Evolutionary conservation across 305 asterid species (phyloP).

Genomic region (Fraxinus sp.): DNA sequence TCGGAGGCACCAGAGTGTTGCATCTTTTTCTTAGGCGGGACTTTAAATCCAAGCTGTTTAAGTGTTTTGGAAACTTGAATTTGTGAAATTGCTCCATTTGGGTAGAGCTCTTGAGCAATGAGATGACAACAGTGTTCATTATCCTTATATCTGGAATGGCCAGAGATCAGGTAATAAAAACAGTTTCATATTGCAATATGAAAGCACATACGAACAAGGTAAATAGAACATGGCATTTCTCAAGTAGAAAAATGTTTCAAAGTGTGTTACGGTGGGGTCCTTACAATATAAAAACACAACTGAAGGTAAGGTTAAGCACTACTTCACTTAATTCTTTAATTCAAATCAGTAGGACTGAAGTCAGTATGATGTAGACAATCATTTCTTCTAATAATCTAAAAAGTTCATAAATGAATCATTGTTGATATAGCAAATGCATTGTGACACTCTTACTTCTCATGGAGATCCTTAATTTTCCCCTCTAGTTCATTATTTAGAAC

Average conservation of each 20-base stretch:
- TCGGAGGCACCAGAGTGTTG: slow-evolving; percentile 31
- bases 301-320: slow-evolving; percentile 14
- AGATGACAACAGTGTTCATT: slow-evolving; percentile 55
- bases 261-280: not conserved
- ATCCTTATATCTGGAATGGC: slow-evolving; percentile 55
- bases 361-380: slow-evolving; percentile 3
- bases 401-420: not conserved
- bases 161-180: slow-evolving; percentile 10
- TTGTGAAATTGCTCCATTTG: slow-evolving; percentile 50
- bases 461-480: slow-evolving; percentile 57
- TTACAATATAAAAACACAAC: not conserved
- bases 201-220: slow-evolving; percentile 18
- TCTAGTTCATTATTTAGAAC: slow-evolving; percentile 45
- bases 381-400: slow-evolving; percentile 14
- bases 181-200: slow-evolving; percentile 20
- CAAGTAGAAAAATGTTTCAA: slow-evolving; percentile 5
- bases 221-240: slow-evolving; percentile 4
- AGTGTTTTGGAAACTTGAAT: slow-evolving; percentile 52
- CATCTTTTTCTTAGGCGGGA: slow-evolving; percentile 48
- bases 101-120: slow-evolving; percentile 63
- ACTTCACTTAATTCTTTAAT: slow-evolving; percentile 7
- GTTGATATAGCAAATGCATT: not conserved
- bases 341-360: not conserved
- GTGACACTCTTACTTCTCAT: slow-evolving; percentile 59
- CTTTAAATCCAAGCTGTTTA: slow-evolving; percentile 56